Conservation (phyloP, 306 rosid species). For the Adenanthera pavonina region DNA sequence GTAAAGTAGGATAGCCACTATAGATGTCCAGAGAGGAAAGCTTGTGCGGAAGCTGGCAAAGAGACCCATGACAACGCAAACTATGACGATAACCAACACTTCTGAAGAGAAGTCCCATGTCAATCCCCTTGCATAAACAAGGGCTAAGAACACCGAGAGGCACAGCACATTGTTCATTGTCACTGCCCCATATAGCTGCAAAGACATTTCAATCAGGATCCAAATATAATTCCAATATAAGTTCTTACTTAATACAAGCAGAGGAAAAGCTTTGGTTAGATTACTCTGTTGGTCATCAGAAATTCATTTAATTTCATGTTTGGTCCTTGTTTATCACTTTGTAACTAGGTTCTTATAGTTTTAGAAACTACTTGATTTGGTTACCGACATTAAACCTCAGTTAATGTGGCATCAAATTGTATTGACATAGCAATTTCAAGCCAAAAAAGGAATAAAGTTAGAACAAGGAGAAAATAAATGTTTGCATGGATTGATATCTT, state of each 20-base stretch:
- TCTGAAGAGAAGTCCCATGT: constrained; percentile 94
- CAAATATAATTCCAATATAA: neutral
- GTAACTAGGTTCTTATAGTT: no score
- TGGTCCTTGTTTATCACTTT: no score
- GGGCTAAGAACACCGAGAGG: constrained; percentile 88
- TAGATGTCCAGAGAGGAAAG: constrained; percentile 90
- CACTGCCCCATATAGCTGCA: constrained; percentile 91
- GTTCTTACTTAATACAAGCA: neutral
- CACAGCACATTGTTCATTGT: constrained; percentile 96
- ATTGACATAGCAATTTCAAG: no score
- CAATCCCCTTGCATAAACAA: constrained; percentile 76
- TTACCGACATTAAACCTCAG: no score
- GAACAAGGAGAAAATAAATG: no score
- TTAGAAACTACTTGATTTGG: no score
- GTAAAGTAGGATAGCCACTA: constrained; percentile 80
- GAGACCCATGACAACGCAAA: constrained; percentile 76
- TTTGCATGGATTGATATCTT: no score
- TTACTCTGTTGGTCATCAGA: no score
- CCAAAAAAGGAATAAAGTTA: no score
- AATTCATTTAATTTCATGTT: no score
- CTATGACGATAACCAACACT: constrained; percentile 82
- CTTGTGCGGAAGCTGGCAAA: constrained; percentile 79
- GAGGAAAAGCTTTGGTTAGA: neutral
- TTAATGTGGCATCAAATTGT: no score
- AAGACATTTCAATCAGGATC: constrained; percentile 10